Conservation (phyloP, 2,329 filamentous ascomycete genomes). For the Xylaria sp. region DNA sequence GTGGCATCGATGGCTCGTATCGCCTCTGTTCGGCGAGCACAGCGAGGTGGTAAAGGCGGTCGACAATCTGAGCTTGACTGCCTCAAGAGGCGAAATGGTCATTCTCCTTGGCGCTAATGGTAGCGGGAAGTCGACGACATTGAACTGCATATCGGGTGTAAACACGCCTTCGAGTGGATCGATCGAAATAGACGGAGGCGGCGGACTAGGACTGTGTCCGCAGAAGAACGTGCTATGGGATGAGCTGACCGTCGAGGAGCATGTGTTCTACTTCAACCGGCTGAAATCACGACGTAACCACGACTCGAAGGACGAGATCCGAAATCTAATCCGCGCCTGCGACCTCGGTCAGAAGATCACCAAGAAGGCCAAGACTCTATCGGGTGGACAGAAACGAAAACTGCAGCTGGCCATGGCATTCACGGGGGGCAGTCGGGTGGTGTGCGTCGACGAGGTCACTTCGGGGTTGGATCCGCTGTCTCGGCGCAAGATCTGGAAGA, state of each 20-base stretch:
- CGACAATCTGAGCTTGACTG: constrained; percentile 67
- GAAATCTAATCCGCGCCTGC: constrained; percentile 65
- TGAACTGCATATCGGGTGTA: constrained; percentile 81
- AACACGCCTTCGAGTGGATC: constrained; percentile 74
- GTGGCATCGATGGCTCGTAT: constrained; percentile 52
- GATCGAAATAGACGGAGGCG: constrained; percentile 73
- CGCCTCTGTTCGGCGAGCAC: constrained; percentile 42
- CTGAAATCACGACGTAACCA: constrained; percentile 65
- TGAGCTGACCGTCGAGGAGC: constrained; percentile 79
- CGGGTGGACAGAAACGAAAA: constrained; percentile 87
- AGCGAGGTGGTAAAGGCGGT: constrained; percentile 73
- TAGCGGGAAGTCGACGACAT: constrained; percentile 82
- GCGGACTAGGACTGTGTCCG: constrained; percentile 79
- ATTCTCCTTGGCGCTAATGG: constrained; percentile 85
- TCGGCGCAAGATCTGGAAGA: constrained; percentile 87
- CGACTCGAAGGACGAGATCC: constrained; percentile 60
- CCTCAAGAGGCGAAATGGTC: constrained; percentile 76
- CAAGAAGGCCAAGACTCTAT: constrained; percentile 73
- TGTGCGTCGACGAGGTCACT: constrained; percentile 86
- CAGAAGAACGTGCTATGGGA: constrained; percentile 94
- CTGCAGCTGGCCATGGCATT: constrained; percentile 91
- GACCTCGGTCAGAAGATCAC: constrained; percentile 74
- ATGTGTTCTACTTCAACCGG: constrained; percentile 77
- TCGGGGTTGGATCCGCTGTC: constrained; percentile 83
- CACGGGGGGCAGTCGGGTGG: constrained; percentile 80